Evolutionary conservation across 2,329 filamentous ascomycete species (phyloP), one percentile per base, ranked within the genome.

Genomic region (Alternaria atra): DNA sequence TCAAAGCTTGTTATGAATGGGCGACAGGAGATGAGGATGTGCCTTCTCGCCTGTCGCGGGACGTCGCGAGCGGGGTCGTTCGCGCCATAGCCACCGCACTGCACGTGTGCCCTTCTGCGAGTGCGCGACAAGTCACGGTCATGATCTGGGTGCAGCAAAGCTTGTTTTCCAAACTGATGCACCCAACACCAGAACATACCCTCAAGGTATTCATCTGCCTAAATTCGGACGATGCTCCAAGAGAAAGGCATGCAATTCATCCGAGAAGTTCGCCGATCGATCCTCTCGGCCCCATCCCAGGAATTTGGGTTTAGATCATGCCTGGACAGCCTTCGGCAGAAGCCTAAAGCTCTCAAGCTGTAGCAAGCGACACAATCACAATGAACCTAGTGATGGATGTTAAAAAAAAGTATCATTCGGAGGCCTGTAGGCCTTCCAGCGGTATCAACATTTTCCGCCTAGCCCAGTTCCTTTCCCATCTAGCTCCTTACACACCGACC

Each of bases 401-500:
- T n/a, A 25, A n/a, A 20, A 50, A 50, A 20, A 50, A 50, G 32
- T 27, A 35, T 35, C 46, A 37, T 50, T 50, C 32, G 15, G 6
- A 50, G 10, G 15, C 20, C 48, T 46, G 37, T 23, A 17, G 32
- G 44, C 37, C 52, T 34, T 46, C 32, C 23, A 27, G 46, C 30
- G 20, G 46, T 12, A 50, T 35, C 5, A 27, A 25, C 20, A 25
- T 35, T n/a, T 50, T 10, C 13, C 46, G 30, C 46, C 46, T 35
- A 37, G 25, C 32, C 30, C 46, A 15, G 27, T 35, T 35, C 20
- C 23, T 10, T 50, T 50, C 10, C 20, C 39, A 42, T 25, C 39
- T 25, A 42, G 12, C 20, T 23, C 40, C 51, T 39, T 60, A 39
- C 46, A 60, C 44, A 50, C 58, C 55, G 55, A 40, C 55, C 58